A percentile compares a stretch with the other conserved stretches of the same genome.
Evolutionary conservation across 2,329 filamentous ascomycete genomes (phyloP).

Genomic region (Xylaria polymorpha): DNA sequence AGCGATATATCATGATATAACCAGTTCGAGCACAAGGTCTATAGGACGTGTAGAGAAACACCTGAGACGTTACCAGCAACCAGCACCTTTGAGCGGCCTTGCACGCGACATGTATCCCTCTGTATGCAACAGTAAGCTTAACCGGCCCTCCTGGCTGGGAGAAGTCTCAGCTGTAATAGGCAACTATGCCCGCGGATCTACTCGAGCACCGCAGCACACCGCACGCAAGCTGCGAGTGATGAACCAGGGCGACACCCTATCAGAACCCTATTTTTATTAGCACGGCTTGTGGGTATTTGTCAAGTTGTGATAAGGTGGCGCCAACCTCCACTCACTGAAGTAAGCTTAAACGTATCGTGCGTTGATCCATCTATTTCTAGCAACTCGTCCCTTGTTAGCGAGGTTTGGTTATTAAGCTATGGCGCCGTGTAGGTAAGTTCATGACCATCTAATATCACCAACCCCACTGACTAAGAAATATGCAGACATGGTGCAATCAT

Average conservation of each 20-base stretch:
- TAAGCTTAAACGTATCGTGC: slow-evolving; percentile 36
- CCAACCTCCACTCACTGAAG: slow-evolving; percentile 25
- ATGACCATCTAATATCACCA: not conserved
- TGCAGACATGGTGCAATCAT: not conserved
- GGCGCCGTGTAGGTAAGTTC: not conserved
- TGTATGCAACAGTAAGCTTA: slow-evolving; percentile 38
- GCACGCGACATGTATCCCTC: not conserved
- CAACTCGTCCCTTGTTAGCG: slow-evolving; percentile 10
- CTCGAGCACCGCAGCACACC: slow-evolving; percentile 15
- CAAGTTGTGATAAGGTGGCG: slow-evolving; percentile 25
- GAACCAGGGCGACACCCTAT: slow-evolving; percentile 22
- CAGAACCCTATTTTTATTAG: slow-evolving; percentile 23
- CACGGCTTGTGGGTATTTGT: slow-evolving; percentile 35
- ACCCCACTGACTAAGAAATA: not conserved
- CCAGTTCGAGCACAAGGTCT: not conserved
- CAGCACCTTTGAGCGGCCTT: not conserved
- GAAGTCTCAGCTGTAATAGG: slow-evolving; percentile 25
- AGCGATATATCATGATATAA: not conserved
- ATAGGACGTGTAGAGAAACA: not conserved
- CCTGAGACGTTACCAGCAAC: not conserved
- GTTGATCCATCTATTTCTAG: slow-evolving; percentile 32
- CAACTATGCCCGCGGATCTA: slow-evolving; percentile 25
- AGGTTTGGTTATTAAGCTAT: not conserved
- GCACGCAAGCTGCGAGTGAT: slow-evolving; percentile 21
- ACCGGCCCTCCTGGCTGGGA: slow-evolving; percentile 21